These are phyloP conservation scores for Breviolum minutum DNA, from an alignment of 73 alveolate species.

Conservation along the genomic window DNA sequence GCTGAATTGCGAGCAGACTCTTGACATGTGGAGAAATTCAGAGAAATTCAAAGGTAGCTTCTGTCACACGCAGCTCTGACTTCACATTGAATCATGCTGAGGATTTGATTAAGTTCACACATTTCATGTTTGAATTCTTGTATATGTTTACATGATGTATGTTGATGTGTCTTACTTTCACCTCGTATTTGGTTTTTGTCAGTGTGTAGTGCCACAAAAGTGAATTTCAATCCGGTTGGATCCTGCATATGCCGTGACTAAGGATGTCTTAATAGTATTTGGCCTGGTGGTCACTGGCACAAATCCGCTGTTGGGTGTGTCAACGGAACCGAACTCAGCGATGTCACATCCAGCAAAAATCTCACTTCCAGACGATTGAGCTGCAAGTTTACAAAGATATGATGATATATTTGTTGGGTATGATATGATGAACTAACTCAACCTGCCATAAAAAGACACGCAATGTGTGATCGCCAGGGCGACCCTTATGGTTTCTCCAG, in stretches of 20 bases:
- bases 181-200: too few species aligned
- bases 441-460: too few species aligned
- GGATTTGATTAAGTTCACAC: too few species aligned
- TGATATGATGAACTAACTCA: neutral
- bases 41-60: neutral
- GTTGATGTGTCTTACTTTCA: neutral
- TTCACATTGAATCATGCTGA: neutral
- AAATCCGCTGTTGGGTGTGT: slow-evolving; percentile 51
- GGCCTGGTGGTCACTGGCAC: slow-evolving; percentile 76
- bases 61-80: neutral
- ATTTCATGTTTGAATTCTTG: neutral
- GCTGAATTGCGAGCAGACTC: slow-evolving; percentile 24
- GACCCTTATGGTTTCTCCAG: slow-evolving; percentile 49
- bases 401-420: too few species aligned
- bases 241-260: neutral
- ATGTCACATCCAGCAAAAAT: too few species aligned
- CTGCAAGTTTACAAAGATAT: too few species aligned
- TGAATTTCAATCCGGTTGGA: neutral
- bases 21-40: neutral
- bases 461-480: neutral
- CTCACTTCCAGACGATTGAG: too few species aligned
- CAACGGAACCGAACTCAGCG: neutral
- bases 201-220: neutral
- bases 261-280: slow-evolving; percentile 63
- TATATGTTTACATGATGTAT: neutral